Evolutionary conservation across 768 basidiomycete genomes (phyloP).

Genomic region (Trametes villosa): DNA sequence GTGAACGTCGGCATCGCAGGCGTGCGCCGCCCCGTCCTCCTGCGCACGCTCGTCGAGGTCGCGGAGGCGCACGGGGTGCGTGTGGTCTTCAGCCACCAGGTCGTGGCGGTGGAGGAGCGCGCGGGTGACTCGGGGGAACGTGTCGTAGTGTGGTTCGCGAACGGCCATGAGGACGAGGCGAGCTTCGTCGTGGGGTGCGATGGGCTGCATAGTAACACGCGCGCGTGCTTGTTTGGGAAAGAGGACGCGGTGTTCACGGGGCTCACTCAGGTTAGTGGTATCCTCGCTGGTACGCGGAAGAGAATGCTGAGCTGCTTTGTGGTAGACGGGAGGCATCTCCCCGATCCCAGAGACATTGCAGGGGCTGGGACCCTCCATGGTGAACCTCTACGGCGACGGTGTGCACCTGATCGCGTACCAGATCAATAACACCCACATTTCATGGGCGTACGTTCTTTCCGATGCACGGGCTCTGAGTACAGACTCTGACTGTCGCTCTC

Average conservation of each 20-base stretch:
- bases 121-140: constrained; percentile 21
- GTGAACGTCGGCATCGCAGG: constrained; percentile 33
- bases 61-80: constrained; percentile 38
- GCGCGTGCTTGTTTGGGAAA: constrained; percentile 42
- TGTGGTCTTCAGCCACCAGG: constrained; percentile 40
- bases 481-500: neutral
- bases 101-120: constrained; percentile 38
- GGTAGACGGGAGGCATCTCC: constrained; percentile 43
- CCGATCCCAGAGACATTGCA: constrained; percentile 27
- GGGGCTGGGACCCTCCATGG: constrained; percentile 28
- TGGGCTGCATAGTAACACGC: constrained; percentile 47
- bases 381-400: constrained; percentile 43
- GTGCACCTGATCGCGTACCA: constrained; percentile 44
- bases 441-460: constrained; percentile 44
- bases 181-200: constrained; percentile 50
- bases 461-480: neutral
- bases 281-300: neutral
- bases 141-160: constrained; percentile 41
- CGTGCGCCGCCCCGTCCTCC: constrained; percentile 37
- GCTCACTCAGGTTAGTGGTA: constrained; percentile 38
- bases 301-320: neutral
- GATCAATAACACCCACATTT: constrained; percentile 34
- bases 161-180: constrained; percentile 40
- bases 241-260: constrained; percentile 44
- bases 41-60: constrained; percentile 35